Percentiles rank a stretch among this genome's conserved stretches.
These are phyloP conservation scores for Ichthyophthirius multifiliis DNA, from an alignment of 169 alveolate genomes.

Conservation along the genomic window DNA sequence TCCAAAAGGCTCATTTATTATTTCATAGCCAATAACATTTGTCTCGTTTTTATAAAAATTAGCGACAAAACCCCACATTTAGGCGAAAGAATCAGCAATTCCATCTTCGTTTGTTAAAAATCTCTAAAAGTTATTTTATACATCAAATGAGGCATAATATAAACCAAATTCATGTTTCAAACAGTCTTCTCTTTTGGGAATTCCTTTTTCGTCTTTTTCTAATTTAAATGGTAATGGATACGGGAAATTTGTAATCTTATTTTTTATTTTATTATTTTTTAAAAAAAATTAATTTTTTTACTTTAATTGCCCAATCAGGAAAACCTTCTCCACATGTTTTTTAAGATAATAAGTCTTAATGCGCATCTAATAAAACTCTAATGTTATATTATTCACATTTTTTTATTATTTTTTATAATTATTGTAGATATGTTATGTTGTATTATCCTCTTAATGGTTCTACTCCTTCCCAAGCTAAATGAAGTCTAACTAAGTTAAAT, in stretches of 20 bases:
- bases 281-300: conserved; percentile 8
- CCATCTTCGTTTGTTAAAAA: conserved; percentile 63
- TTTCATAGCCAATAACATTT: conserved; percentile 78
- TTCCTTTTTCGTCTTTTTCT: conserved; percentile 60
- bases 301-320: conserved; percentile 68
- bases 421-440: conserved; percentile 67
- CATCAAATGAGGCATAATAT: not conserved
- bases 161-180: not conserved
- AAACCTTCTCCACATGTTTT: conserved; percentile 82
- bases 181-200: conserved; percentile 57
- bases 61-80: conserved; percentile 67
- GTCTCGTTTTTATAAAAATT: conserved; percentile 43
- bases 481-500: conserved; percentile 75
- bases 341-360: conserved; percentile 78
- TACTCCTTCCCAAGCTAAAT: conserved; percentile 86
- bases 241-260: conserved; percentile 20
- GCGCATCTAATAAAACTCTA: conserved; percentile 79
- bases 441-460: conserved; percentile 66
- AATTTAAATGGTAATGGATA: not conserved
- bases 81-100: conserved; percentile 65
- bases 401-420: conserved; percentile 57
- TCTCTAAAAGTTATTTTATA: conserved; percentile 12
- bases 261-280: not conserved
- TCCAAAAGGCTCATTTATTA: conserved; percentile 80
- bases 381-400: conserved; percentile 45